Evolutionary conservation across 176 grass and related monocot genomes (phyloP), one percentile per base, ranked within the genome.

Genomic region (Oryza officinalis): DNA sequence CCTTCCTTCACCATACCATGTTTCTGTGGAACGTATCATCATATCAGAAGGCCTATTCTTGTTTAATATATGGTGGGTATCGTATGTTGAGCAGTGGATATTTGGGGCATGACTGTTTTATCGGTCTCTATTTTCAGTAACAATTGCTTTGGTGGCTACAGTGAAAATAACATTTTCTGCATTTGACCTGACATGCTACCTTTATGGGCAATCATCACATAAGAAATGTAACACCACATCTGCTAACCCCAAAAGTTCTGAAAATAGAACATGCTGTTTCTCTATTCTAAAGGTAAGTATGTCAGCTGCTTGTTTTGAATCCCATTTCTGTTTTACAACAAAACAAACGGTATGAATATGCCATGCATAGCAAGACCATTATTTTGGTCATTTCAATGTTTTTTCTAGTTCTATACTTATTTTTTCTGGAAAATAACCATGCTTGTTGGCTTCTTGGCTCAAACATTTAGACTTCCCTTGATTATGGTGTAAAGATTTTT

Each of bases 1-100:
- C 96, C 93, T 75, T 94, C 91, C 81, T 94, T 99, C 44, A 94
- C 83, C 96, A 96, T 96, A 49, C 96, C 96, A 77, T 96, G 89
- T 65, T 99, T 91, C 96, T 99, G 89, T 85, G 38, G 75, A 74
- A 85, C 41, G 12, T 40, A 80, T 31, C 47, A 37, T 71, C 81
- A 89, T 83, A 66, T 83, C 63, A 90, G 28, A 23, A 3, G 1
- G 10, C 40, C 27, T 67, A 67, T 59, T 73, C 23, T 76, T 44
- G 44, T 66, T 30, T 30, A 30, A 30, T 13, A 50, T 32, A 49
- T 63, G 35, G 38, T 25, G 32, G 3, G 44, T 33, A 69, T 65
- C 44, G 5, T 35, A 67, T 20, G 22, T 17, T 1, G 3, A 54
- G 22, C 18, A 61, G 23, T 67, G n/a, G n/a, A 76, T 72, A 44